phyloP scores from a whole-genome alignment of 192 early-diverging fungal genomes.

The Coemansia sp. region DNA sequence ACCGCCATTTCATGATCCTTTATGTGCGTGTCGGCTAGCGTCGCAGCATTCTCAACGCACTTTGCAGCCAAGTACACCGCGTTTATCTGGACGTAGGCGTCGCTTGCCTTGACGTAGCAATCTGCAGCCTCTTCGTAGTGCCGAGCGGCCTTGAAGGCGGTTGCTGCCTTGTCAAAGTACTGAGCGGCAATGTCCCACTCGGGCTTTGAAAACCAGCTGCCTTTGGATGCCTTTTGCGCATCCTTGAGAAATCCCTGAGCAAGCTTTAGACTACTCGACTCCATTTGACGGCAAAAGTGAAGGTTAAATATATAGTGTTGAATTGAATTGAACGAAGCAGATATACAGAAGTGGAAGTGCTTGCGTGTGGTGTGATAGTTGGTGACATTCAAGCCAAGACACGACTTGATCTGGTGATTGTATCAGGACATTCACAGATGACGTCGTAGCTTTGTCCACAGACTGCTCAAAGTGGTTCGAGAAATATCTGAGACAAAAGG shows the following conservation, averaged over 20 bases:
- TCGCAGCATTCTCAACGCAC: conserved; percentile 34
- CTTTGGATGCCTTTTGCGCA: conserved; percentile 49
- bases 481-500: not conserved
- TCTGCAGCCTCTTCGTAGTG: conserved; percentile 39
- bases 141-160: conserved; percentile 33
- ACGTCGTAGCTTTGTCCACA: not conserved
- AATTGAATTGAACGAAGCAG: not conserved
- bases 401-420: not conserved
- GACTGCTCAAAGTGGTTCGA: not conserved
- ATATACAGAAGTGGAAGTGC: not conserved
- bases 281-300: conserved; percentile 8
- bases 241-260: conserved; percentile 41
- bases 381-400: not conserved
- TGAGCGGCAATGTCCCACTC: conserved; percentile 48
- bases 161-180: conserved; percentile 45
- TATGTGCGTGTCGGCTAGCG: conserved; percentile 28
- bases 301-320: not conserved
- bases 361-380: not conserved
- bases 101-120: conserved; percentile 37
- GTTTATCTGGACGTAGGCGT: conserved; percentile 37
- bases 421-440: not conserved
- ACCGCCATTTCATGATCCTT: conserved; percentile 30
- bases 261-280: conserved; percentile 32
- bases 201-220: conserved; percentile 48
- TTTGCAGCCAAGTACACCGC: conserved; percentile 40